These are phyloP conservation scores for Crithidia thermophila DNA, from an alignment of 208 protist species.

Conservation along the genomic window DNA sequence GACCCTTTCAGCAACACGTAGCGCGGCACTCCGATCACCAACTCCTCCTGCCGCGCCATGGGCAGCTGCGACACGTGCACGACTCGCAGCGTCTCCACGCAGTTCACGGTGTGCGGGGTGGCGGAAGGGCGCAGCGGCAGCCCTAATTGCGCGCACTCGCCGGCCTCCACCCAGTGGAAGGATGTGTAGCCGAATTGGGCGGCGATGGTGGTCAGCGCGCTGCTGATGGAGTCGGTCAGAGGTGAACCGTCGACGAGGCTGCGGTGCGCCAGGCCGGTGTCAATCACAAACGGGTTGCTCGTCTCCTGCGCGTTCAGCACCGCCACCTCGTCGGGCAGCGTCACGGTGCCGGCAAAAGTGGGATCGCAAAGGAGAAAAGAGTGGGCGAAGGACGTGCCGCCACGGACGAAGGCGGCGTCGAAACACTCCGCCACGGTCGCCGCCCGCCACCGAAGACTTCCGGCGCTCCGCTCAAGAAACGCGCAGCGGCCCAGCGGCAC, in stretches of 20 bases:
- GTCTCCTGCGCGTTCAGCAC: conserved; percentile 81
- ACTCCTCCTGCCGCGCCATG: conserved; percentile 25
- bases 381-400: not conserved
- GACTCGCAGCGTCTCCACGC: conserved; percentile 36
- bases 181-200: conserved; percentile 79
- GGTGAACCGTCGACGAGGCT: conserved; percentile 34
- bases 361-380: conserved; percentile 29
- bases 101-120: conserved; percentile 46
- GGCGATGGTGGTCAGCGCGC: conserved; percentile 74
- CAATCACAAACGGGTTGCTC: conserved; percentile 79
- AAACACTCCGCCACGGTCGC: conserved; percentile 40
- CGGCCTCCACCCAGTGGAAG: conserved; percentile 58
- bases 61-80: conserved; percentile 69
- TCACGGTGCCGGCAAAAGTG: not conserved
- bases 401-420: conserved; percentile 33
- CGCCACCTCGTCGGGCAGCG: conserved; percentile 18
- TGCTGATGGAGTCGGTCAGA: conserved; percentile 35
- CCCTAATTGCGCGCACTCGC: not conserved
- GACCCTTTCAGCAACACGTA: conserved; percentile 44
- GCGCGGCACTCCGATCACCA: conserved; percentile 41
- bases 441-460: conserved; percentile 24
- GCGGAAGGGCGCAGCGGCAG: conserved; percentile 11
- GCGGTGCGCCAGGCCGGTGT: conserved; percentile 53
- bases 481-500: conserved; percentile 11
- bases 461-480: conserved; percentile 18